A percentile compares a stretch with the other conserved stretches of the same genome.
These are phyloP conservation scores for Blastobotrys illinoisensis DNA, from an alignment of 1,139 yeast species.

Conservation along the genomic window DNA sequence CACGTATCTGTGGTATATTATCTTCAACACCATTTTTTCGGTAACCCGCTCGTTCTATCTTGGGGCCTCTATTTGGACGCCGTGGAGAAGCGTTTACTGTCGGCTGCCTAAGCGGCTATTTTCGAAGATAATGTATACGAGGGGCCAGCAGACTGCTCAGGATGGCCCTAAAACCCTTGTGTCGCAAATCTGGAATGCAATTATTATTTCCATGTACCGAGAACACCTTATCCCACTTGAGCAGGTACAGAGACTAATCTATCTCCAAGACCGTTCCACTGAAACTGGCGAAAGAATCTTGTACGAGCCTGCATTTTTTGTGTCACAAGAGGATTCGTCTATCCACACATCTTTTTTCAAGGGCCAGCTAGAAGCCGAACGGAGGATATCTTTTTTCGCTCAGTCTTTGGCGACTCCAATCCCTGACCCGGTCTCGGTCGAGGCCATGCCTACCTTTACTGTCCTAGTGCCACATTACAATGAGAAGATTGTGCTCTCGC, in stretches of 20 bases:
- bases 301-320: constrained; percentile 59
- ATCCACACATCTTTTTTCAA: constrained; percentile 39
- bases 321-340: constrained; percentile 64
- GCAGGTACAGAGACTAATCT: constrained; percentile 50
- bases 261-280: constrained; percentile 44
- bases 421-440: constrained; percentile 65
- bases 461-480: constrained; percentile 82
- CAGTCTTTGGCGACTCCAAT: constrained; percentile 77
- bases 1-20: constrained; percentile 84
- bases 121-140: constrained; percentile 54
- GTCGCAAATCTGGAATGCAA: constrained; percentile 77
- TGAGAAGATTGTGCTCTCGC: constrained; percentile 61
- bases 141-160: constrained; percentile 30
- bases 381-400: constrained; percentile 82
- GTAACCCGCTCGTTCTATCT: constrained; percentile 60
- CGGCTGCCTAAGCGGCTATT: constrained; percentile 69
- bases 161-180: constrained; percentile 47
- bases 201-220: constrained; percentile 66
- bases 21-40: constrained; percentile 72
- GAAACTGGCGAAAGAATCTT: constrained; percentile 27
- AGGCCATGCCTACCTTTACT: constrained; percentile 76
- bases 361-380: constrained; percentile 67
- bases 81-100: constrained; percentile 78
- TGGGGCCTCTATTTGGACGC: constrained; percentile 78
- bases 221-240: constrained; percentile 75